phyloP scores from a whole-genome alignment of 306 rosid genomes.

The Aeschynomene evenia region DNA sequence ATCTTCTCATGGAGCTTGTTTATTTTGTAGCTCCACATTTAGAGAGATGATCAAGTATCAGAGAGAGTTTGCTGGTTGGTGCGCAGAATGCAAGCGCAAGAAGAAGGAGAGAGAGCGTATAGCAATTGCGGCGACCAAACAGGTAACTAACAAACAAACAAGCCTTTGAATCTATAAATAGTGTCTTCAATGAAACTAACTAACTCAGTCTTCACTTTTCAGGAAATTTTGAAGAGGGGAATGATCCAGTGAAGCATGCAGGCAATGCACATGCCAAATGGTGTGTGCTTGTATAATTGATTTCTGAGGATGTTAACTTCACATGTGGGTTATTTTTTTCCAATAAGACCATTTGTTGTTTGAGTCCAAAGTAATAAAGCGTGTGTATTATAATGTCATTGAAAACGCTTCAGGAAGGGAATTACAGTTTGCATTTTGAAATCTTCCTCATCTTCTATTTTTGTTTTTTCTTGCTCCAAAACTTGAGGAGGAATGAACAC shows the following conservation, averaged over 20 bases:
- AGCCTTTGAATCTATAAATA: background rate
- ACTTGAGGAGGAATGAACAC: too few species aligned
- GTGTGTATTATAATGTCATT: background rate
- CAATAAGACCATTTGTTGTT: background rate
- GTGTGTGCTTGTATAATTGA: slow-evolving; percentile 44
- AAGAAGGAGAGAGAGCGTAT: slow-evolving; percentile 63
- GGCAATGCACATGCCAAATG: slow-evolving; percentile 29
- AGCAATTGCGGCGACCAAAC: slow-evolving; percentile 60
- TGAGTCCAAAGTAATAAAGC: background rate
- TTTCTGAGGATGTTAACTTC: slow-evolving; percentile 11
- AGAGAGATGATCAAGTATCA: slow-evolving; percentile 80
- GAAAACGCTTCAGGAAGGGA: background rate
- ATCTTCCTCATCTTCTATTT: background rate
- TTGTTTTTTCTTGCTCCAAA: too few species aligned
- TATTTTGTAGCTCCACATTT: slow-evolving; percentile 66
- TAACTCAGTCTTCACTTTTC: slow-evolving; percentile 22
- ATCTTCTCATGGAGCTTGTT: slow-evolving; percentile 26
- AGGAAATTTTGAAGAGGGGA: slow-evolving; percentile 66
- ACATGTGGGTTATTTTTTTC: background rate
- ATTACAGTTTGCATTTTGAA: background rate
- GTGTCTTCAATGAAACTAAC: slow-evolving; percentile 15
- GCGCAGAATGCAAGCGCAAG: slow-evolving; percentile 82
- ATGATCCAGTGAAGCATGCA: slow-evolving; percentile 47
- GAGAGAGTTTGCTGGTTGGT: slow-evolving; percentile 75
- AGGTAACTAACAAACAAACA: slow-evolving; percentile 43